Base-by-base conservation (phyloP, 768 basidiomycete genomes). In the Leccinum aurantiacum region DNA sequence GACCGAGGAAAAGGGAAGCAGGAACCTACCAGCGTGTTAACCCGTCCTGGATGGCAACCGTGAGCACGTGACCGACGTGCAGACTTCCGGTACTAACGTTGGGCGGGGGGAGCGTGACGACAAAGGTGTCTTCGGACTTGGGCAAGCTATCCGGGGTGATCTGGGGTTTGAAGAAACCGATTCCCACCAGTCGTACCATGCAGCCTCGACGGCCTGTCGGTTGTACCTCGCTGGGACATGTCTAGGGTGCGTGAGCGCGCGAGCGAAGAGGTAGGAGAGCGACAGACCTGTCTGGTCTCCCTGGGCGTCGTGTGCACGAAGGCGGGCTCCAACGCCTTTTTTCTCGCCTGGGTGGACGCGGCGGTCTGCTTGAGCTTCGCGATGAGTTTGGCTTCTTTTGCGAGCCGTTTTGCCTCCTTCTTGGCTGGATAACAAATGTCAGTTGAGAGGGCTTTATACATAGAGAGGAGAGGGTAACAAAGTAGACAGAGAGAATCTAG, bases 21-120 rank as follows among this genome's bases (percentile, higher is more conserved):
- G 4, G 11, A 11, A 24, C 85, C 63, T 33, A 89, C 95, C 96
- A 99, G 70, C 97, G 85, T 53, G 94, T 79, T 61, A 99, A 76
- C 1, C 85, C 76, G 71, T 99, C 97, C 69, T 98, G 94, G 60
- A 99, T 89, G 6, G 95, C 90, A 6, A 89, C 83, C 1, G 95
- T 96, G 56, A 99, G 79, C 3, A 88, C 96, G 66, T 98, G 97
- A 3, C 96, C 96, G 60, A 97, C 94, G 69, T 99, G 96, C 59
- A 99, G 78, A 60, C 85, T 89, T 6, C 97, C 97, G 0, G 97
- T 22, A 22, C n/a, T 99, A 63, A 99, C 95, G 68, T 98, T 98
- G 4, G 96, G 97, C 25, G 22, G 5, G 25, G 6, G 25, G 25
- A 27, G 25, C 25, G 5, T 6, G 25, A 27, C 25, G 25, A 27